Conservation (phyloP, 2,329 filamentous ascomycete species). For the Chrysoporthe deuterocubensis region DNA sequence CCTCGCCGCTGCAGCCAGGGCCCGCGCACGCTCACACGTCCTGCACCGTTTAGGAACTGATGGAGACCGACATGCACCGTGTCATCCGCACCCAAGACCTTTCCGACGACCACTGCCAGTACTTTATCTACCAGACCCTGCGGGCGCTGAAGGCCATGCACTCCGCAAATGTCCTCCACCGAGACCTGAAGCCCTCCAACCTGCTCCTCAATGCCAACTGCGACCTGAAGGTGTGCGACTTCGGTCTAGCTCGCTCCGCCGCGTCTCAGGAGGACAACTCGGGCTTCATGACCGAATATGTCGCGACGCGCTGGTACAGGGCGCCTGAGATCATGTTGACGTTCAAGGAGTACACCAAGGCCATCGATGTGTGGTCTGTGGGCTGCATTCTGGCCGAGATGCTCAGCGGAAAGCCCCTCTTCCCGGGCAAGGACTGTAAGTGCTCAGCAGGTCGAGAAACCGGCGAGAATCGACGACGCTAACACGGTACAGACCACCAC, state of each 20-base stretch:
- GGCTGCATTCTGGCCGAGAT: conserved; percentile 98
- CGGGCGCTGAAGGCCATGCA: conserved; percentile 99
- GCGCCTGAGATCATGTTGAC: conserved; percentile 99
- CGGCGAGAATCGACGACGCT: conserved; percentile 3
- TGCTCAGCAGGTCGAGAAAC: conserved; percentile 31
- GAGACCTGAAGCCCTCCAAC: conserved; percentile 97
- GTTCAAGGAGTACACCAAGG: conserved; percentile 99
- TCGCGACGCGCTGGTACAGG: conserved; percentile 98
- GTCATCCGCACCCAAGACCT: conserved; percentile 98
- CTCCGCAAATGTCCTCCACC: conserved; percentile 95
- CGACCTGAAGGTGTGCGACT: conserved; percentile 98
- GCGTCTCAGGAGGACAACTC: conserved; percentile 98
- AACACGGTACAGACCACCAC: conserved; percentile 75
- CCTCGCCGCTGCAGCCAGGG: background rate
- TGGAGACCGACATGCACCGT: conserved; percentile 99
- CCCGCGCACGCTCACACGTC: background rate
- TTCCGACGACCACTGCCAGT: conserved; percentile 99
- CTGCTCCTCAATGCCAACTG: conserved; percentile 97
- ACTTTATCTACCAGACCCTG: conserved; percentile 99
- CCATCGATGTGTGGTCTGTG: conserved; percentile 98
- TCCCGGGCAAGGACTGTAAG: conserved; percentile 97
- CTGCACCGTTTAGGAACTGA: conserved; percentile 72
- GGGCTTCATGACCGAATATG: conserved; percentile 99
- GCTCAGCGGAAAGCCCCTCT: conserved; percentile 96
- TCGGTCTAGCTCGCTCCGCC: conserved; percentile 91